Base-by-base conservation (phyloP, 1,139 yeast genomes). In the Nakaseomyces sp. region DNA sequence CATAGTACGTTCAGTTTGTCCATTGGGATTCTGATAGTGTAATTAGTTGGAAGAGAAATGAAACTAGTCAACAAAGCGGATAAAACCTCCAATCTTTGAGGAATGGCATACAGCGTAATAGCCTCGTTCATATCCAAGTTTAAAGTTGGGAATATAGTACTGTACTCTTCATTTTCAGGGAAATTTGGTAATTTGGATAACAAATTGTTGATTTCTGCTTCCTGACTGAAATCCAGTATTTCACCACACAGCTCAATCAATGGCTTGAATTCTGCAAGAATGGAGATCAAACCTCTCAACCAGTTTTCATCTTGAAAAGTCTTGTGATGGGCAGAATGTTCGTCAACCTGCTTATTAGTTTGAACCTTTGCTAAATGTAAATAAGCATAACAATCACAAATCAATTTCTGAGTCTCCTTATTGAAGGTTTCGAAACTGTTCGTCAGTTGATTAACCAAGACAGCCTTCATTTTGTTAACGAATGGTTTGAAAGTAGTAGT, bases 401-500 rank as follows among this genome's bases (percentile, higher is more conserved):
- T 65, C 10, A 62, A 60, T 2, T 49, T 46, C 51, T 75, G 71
- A 43, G 81, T 65, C 0, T 55, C 48, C 0, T 43, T 41, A 16
- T 76, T 73, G 45, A 69, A 65, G 40, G 58, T 57, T 40, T 57
- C 58, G 58, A 59, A 75, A 32, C 59, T 60, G 4, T 57, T 52
- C 13, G 53, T 68, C 45, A 74, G 46, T 17, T 71, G 47, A 6
- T 56, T 56, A 18, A 70, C 47, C 36, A 86, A 61, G 29, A 71
- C 71, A 5, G 63, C 63, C 47, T 77, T 75, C 49, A 77, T 73
- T 55, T 80, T 80, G 50, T 76, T 73, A 9, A 81, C 82, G 64
- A 72, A 80, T 8, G 95, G 95, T 60, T 91, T 74, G 58, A 86
- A 84, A 2, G 95, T 82, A 4, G 93, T 84, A 1, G 94, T 76